Conservation (phyloP, 768 basidiomycete genomes). For the Rhizopogon vulgaris region DNA sequence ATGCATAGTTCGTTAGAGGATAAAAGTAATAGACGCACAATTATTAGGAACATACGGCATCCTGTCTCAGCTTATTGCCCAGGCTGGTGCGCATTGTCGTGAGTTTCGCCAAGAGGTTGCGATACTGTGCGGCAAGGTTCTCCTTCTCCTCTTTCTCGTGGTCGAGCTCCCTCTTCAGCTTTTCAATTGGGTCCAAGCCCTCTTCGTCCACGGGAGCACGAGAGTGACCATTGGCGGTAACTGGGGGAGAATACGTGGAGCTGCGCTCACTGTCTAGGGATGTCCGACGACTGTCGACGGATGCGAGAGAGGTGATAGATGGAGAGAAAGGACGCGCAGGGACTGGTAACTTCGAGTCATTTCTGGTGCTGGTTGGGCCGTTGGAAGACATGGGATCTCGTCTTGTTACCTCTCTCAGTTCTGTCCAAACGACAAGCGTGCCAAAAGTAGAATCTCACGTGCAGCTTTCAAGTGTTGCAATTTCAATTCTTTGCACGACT, state of each 20-base stretch:
- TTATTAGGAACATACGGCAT: constrained; percentile 75
- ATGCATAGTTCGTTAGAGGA: constrained; percentile 12
- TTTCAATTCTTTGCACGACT: too few species aligned
- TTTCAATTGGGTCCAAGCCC: constrained; percentile 43
- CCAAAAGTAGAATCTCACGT: neutral
- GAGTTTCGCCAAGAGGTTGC: constrained; percentile 78
- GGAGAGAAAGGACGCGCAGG: constrained; percentile 27
- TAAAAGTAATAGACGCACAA: neutral
- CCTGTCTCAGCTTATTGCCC: constrained; percentile 91
- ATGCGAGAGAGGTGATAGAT: constrained; percentile 8
- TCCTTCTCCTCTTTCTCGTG: constrained; percentile 83
- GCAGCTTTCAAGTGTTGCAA: neutral
- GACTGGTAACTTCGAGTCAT: constrained; percentile 14
- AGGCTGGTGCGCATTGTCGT: constrained; percentile 91
- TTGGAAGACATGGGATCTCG: constrained; percentile 6
- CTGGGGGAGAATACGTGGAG: constrained; percentile 18
- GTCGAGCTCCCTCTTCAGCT: constrained; percentile 70
- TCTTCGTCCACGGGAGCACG: constrained; percentile 31
- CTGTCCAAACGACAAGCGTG: neutral
- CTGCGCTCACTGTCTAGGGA: constrained; percentile 46
- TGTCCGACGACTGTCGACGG: constrained; percentile 30
- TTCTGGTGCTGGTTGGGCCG: constrained; percentile 4
- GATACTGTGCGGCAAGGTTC: constrained; percentile 77
- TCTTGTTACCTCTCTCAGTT: neutral
- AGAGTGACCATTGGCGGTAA: constrained; percentile 30